phyloP scores from a whole-genome alignment of 73 alveolate genomes.

The Stentor roeselii region DNA sequence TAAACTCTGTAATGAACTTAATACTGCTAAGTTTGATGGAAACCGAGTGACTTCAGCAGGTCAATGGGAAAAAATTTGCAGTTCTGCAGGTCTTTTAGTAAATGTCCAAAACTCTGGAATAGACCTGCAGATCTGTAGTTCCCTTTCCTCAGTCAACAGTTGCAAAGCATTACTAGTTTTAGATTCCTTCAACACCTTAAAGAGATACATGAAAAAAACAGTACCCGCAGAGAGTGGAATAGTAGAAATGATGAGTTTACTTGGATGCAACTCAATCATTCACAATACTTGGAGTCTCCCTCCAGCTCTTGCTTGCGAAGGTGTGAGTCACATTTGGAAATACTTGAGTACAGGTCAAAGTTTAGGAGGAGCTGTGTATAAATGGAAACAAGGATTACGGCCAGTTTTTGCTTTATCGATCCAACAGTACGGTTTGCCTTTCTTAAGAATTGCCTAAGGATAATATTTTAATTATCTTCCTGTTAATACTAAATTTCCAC shows the following conservation, averaged over 20 bases:
- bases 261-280: not conserved
- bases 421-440: not conserved
- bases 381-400: not conserved
- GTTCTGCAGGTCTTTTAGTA: not conserved
- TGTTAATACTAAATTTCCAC: too few species aligned
- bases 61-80: conserved; percentile 19
- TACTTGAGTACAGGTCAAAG: not conserved
- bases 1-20: not conserved
- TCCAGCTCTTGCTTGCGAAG: not conserved
- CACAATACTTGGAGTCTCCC: conserved; percentile 6
- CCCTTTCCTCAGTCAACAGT: not conserved
- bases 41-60: not conserved
- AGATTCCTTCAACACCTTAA: not conserved
- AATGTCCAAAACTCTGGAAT: not conserved
- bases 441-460: not conserved
- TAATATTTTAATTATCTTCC: too few species aligned
- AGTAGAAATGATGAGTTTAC: not conserved
- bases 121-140: not conserved
- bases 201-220: conserved; percentile 2
- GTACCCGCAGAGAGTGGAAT: not conserved
- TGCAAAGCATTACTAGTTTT: not conserved
- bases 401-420: not conserved
- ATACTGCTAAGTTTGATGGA: conserved; percentile 19
- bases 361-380: conserved; percentile 14
- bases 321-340: not conserved